Percentiles rank a stretch among this genome's conserved stretches.
Evolutionary conservation across 2,329 filamentous ascomycete species (phyloP).

Genomic region (Periconia macrospinosa): DNA sequence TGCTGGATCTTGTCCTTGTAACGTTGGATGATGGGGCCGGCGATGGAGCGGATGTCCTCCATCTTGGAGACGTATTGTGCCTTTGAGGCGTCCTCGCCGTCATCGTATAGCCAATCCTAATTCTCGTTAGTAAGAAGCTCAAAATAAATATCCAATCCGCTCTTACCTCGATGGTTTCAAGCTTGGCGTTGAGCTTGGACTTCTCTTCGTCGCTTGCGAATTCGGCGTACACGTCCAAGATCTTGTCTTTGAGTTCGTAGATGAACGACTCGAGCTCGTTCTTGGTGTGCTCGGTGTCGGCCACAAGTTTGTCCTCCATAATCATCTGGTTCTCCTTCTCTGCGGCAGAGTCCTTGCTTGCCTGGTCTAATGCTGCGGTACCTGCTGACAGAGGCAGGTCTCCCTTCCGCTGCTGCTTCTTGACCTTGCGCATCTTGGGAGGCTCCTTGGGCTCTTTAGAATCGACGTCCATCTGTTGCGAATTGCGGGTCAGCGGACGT

Average conservation of each 20-base stretch:
- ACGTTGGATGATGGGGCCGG: slow-evolving; percentile 88
- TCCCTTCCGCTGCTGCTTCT: slow-evolving; percentile 98
- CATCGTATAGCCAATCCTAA: slow-evolving; percentile 98
- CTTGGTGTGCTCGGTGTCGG: slow-evolving; percentile 99
- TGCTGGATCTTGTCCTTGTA: slow-evolving; percentile 93
- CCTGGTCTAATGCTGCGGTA: slow-evolving; percentile 75
- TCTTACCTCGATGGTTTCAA: slow-evolving; percentile 83
- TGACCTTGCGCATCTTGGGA: slow-evolving; percentile 89
- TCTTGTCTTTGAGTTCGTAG: slow-evolving; percentile 94
- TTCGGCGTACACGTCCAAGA: slow-evolving; percentile 87
- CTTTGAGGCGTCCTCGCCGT: slow-evolving; percentile 93
- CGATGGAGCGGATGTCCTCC: slow-evolving; percentile 89
- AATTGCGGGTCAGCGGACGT: slow-evolving; percentile 30
- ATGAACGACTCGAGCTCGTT: slow-evolving; percentile 98
- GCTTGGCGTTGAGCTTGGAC: slow-evolving; percentile 78
- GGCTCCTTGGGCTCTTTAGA: slow-evolving; percentile 49
- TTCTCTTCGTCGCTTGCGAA: slow-evolving; percentile 93
- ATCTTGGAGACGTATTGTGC: slow-evolving; percentile 92
- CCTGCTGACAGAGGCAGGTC: slow-evolving; percentile 85
- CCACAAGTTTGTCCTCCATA: slow-evolving; percentile 97
- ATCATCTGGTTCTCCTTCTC: slow-evolving; percentile 91
- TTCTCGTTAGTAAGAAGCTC: slow-evolving; percentile 12
- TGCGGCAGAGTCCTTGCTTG: slow-evolving; percentile 65
- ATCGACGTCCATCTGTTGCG: slow-evolving; percentile 45
- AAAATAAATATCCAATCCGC: background rate